These are phyloP conservation scores for Penicillium manginii DNA, from an alignment of 495 filamentous ascomycete species.

Conservation along the genomic window DNA sequence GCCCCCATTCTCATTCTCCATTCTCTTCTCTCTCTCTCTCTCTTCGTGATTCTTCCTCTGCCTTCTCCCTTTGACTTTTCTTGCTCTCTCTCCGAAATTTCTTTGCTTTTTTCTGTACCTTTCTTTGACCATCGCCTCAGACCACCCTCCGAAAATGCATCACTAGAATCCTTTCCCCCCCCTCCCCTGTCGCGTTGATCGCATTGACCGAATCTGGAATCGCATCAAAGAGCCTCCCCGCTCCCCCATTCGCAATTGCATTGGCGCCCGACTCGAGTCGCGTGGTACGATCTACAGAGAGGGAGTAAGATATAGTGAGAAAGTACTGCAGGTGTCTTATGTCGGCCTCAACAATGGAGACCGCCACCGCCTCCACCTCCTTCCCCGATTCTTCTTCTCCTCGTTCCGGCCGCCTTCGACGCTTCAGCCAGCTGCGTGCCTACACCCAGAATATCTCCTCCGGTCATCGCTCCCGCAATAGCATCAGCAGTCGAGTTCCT, in stretches of 20 bases:
- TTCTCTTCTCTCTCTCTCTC: not conserved
- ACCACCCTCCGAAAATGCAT: not conserved
- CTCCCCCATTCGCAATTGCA: conserved; percentile 3
- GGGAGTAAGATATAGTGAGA: conserved; percentile 4
- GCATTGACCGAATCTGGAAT: not conserved
- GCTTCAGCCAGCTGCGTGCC: conserved; percentile 73
- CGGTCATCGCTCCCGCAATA: conserved; percentile 38
- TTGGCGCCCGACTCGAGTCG: not conserved
- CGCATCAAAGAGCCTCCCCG: not conserved
- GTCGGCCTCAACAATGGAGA: conserved; percentile 33
- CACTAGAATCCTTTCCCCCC: not conserved
- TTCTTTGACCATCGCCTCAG: not conserved
- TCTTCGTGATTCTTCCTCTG: not conserved
- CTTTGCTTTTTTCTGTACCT: not conserved
- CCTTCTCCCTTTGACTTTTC: not conserved
- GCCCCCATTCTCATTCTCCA: conserved; percentile 1
- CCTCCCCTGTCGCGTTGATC: not conserved
- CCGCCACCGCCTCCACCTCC: conserved; percentile 47
- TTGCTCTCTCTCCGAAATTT: not conserved
- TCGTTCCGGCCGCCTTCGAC: conserved; percentile 66
- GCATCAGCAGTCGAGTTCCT: conserved; percentile 40
- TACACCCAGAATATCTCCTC: conserved; percentile 64
- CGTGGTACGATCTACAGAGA: not conserved
- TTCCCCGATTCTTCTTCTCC: conserved; percentile 30
- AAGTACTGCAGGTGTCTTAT: conserved; percentile 15